Conservation (phyloP, 2,329 filamentous ascomycete species). For the Ophiostoma sp. region DNA sequence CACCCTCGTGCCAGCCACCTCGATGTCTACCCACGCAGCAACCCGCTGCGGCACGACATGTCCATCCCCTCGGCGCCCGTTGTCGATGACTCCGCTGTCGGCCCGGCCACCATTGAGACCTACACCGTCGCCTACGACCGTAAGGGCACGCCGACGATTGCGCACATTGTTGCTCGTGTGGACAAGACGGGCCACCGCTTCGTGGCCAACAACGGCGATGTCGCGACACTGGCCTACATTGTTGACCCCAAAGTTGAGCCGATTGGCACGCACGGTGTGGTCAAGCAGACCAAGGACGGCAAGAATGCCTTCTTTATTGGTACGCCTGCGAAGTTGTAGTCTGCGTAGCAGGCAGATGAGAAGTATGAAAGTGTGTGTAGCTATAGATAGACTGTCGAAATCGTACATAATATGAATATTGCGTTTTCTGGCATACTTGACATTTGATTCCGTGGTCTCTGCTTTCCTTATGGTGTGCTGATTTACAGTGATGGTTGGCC, state of each 20-base stretch:
- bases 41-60: constrained; percentile 19
- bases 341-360: not conserved
- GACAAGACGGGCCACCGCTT: constrained; percentile 7
- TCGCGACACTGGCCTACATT: constrained; percentile 9
- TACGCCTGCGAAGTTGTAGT: constrained; percentile 12
- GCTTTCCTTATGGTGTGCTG: not conserved
- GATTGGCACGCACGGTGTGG: constrained; percentile 9
- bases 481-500: not conserved
- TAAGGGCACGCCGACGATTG: not conserved
- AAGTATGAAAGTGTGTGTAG: not conserved
- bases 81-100: not conserved
- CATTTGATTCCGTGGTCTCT: not conserved
- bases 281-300: constrained; percentile 18
- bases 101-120: constrained; percentile 21
- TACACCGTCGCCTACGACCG: constrained; percentile 21
- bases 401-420: not conserved
- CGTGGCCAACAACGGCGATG: constrained; percentile 22
- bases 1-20: not conserved
- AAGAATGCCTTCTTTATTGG: constrained; percentile 22
- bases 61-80: not conserved
- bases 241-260: constrained; percentile 17
- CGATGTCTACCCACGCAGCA: constrained; percentile 19
- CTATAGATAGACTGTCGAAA: not conserved
- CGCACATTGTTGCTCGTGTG: constrained; percentile 11
- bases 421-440: not conserved